These are phyloP conservation scores for Hebeloma cylindrosporum DNA, from an alignment of 768 basidiomycete genomes.

Conservation along the genomic window DNA sequence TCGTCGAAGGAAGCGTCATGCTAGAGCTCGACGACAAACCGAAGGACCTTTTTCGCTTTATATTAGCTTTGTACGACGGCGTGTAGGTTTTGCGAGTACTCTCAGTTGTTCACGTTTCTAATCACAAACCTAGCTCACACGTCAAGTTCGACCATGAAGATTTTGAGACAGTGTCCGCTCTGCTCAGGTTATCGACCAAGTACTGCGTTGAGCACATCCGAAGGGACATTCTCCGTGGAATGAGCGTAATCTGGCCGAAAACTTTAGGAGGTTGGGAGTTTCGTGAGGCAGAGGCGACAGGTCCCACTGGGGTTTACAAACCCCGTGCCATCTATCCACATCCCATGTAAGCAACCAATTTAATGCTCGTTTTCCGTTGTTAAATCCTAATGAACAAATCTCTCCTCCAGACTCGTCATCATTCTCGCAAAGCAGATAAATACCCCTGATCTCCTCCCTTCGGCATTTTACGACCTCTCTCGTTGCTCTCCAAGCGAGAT, in stretches of 20 bases:
- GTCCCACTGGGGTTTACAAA: constrained; percentile 49
- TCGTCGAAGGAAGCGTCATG: constrained; percentile 60
- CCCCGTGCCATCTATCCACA: constrained; percentile 60
- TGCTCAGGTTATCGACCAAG: constrained; percentile 63
- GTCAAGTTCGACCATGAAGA: constrained; percentile 48
- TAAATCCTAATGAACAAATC: constrained; percentile 8
- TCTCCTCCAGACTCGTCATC: constrained; percentile 53
- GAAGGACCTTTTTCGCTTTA: constrained; percentile 56
- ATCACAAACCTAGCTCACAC: constrained; percentile 34
- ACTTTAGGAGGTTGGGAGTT: constrained; percentile 66
- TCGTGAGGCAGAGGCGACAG: constrained; percentile 59
- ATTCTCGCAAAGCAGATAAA: constrained; percentile 60
- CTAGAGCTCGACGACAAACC: constrained; percentile 55
- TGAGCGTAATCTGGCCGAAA: constrained; percentile 58
- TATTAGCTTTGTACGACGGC: constrained; percentile 70
- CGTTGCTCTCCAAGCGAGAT: constrained; percentile 64
- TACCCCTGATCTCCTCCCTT: constrained; percentile 59
- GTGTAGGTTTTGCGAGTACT: constrained; percentile 45
- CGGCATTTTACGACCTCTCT: constrained; percentile 81
- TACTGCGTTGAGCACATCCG: constrained; percentile 62
- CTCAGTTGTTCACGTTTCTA: neutral
- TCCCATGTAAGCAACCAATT: constrained; percentile 54
- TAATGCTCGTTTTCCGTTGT: neutral
- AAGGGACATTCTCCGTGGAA: constrained; percentile 51
- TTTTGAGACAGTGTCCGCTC: constrained; percentile 52